These are phyloP conservation scores for Epichloe baconii DNA, from an alignment of 2,329 filamentous ascomycete species.

Conservation along the genomic window DNA sequence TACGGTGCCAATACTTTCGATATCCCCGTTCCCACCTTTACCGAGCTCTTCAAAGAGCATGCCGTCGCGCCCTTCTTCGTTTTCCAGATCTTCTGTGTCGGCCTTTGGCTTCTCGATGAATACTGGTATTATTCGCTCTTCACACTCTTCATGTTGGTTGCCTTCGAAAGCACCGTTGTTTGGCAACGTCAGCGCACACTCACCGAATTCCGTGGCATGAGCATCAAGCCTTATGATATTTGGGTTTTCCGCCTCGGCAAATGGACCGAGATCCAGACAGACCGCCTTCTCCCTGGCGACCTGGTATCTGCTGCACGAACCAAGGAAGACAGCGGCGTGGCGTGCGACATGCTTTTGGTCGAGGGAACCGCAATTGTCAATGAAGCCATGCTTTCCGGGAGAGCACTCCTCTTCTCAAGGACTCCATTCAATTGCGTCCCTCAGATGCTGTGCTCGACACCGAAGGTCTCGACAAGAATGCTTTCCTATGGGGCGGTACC, in stretches of 20 bases:
- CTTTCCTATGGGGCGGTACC: slow-evolving; percentile 92
- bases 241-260: slow-evolving; percentile 79
- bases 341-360: slow-evolving; percentile 91
- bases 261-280: slow-evolving; percentile 81
- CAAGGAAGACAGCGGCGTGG: slow-evolving; percentile 93
- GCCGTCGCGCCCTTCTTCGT: slow-evolving; percentile 98
- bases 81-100: slow-evolving; percentile 97
- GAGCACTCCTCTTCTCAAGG: slow-evolving; percentile 91
- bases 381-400: slow-evolving; percentile 99
- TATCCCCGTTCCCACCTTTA: slow-evolving; percentile 90
- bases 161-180: slow-evolving; percentile 95
- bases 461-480: slow-evolving; percentile 90
- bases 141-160: slow-evolving; percentile 95
- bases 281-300: slow-evolving; percentile 85
- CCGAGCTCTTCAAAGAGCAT: slow-evolving; percentile 94
- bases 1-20: slow-evolving; percentile 96
- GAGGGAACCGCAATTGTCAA: slow-evolving; percentile 97
- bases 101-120: slow-evolving; percentile 95
- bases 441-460: slow-evolving; percentile 68
- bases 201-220: slow-evolving; percentile 96
- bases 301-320: slow-evolving; percentile 84
- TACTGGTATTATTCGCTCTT: slow-evolving; percentile 99
- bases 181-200: slow-evolving; percentile 97
- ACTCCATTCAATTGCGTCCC: slow-evolving; percentile 84
- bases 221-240: slow-evolving; percentile 94